Conservation (phyloP, 352 stramenopile genomes). For the Phytophthora lateralis region DNA sequence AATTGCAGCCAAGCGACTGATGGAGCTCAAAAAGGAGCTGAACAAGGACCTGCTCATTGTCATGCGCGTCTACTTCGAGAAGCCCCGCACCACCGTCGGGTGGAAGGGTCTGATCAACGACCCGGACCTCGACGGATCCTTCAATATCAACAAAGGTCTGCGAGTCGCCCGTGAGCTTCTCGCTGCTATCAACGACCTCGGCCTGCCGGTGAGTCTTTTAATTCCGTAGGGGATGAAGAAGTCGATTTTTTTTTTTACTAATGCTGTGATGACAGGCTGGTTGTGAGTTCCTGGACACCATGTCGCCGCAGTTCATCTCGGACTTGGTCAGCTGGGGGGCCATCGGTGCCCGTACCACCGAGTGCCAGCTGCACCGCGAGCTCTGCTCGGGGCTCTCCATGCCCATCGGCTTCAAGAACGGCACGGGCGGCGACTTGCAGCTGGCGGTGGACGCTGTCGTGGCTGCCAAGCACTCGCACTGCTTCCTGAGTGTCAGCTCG, state of each 20-base stretch:
- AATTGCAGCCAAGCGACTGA: conserved; percentile 59
- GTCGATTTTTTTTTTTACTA: not conserved
- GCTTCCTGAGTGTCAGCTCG: conserved; percentile 88
- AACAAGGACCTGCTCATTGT: conserved; percentile 87
- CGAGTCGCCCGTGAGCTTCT: conserved; percentile 84
- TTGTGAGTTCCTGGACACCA: conserved; percentile 91
- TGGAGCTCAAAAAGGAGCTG: conserved; percentile 73
- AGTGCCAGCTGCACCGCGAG: conserved; percentile 90
- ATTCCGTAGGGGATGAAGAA: not conserved
- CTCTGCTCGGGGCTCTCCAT: conserved; percentile 90
- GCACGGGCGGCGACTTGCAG: conserved; percentile 86
- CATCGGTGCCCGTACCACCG: conserved; percentile 91
- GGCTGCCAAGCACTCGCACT: conserved; percentile 83
- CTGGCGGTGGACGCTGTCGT: conserved; percentile 87
- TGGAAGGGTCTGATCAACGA: conserved; percentile 94
- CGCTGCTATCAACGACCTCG: conserved; percentile 86
- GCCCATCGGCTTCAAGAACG: conserved; percentile 93
- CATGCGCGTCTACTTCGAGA: conserved; percentile 94
- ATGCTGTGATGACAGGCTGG: conserved; percentile 38
- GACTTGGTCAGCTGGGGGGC: conserved; percentile 90
- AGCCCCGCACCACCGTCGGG: conserved; percentile 88
- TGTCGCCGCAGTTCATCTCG: conserved; percentile 91
- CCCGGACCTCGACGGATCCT: conserved; percentile 87
- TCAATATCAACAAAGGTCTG: conserved; percentile 93
- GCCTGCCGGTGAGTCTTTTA: conserved; percentile 50